A percentile compares a stretch with the other conserved stretches of the same genome.
Evolutionary conservation across 2,329 filamentous ascomycete genomes (phyloP).

Genomic region (Aspergillus tubingensis): DNA sequence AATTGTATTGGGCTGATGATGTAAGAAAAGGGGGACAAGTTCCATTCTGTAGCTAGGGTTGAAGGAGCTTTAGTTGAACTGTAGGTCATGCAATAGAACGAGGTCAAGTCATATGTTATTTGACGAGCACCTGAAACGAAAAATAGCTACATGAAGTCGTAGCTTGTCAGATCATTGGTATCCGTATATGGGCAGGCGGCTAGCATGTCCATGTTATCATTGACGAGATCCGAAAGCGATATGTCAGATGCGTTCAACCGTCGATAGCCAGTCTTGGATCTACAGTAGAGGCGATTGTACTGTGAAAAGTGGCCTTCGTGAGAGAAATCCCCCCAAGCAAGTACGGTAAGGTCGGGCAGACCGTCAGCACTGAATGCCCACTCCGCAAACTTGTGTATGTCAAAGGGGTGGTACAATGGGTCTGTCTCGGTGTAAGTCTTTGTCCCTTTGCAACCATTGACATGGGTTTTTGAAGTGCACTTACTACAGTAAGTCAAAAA

Average conservation of each 20-base stretch:
- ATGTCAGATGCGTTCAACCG: neutral
- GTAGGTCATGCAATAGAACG: too few relatives aligned
- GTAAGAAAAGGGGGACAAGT: too few relatives aligned
- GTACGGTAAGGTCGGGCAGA: neutral
- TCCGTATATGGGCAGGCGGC: neutral
- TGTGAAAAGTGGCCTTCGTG: neutral
- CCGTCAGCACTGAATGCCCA: slow-evolving; percentile 9
- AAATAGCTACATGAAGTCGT: too few relatives aligned
- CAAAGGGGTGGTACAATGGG: neutral
- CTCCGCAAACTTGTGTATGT: neutral
- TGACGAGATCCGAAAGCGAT: neutral
- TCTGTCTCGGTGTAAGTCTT: neutral
- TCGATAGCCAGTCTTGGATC: neutral
- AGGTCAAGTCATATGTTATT: too few relatives aligned
- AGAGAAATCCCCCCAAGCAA: slow-evolving; percentile 6
- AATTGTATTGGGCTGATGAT: too few relatives aligned
- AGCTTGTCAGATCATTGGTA: too few relatives aligned
- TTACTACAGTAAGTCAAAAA: neutral
- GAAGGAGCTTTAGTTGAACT: too few relatives aligned
- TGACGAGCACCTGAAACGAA: too few relatives aligned
- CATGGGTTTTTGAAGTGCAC: neutral
- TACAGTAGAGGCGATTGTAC: neutral
- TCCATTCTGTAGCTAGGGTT: too few relatives aligned
- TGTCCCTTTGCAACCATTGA: neutral
- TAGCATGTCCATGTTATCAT: neutral